Conservation (phyloP, 78 protist genomes). For the Speleostelium caveatum region DNA sequence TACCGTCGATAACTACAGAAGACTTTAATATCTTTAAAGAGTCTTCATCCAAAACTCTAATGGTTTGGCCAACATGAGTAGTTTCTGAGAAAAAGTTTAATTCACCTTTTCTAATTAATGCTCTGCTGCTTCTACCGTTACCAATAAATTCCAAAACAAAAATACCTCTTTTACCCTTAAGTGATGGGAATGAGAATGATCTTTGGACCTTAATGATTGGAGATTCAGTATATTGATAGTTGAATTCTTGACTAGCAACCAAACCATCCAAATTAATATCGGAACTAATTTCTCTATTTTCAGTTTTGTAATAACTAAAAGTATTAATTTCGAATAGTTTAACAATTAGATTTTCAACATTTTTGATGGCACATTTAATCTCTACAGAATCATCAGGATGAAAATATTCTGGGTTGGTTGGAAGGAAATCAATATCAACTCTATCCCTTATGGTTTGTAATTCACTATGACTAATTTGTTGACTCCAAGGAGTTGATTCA, state of each 20-base stretch:
- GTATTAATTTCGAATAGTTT: conserved; percentile 77
- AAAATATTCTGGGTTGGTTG: conserved; percentile 23
- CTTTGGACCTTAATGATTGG: conserved; percentile 28
- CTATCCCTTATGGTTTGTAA: conserved; percentile 33
- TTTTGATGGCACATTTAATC: conserved; percentile 46
- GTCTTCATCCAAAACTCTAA: conserved; percentile 64
- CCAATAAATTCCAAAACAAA: conserved; percentile 78
- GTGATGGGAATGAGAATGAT: conserved; percentile 33
- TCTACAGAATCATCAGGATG: conserved; percentile 58
- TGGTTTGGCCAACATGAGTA: conserved; percentile 19
- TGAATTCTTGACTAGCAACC: conserved; percentile 46
- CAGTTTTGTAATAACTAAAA: conserved; percentile 46
- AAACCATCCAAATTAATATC: conserved; percentile 74
- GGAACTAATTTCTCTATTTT: conserved; percentile 1
- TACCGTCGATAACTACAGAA: conserved; percentile 24
- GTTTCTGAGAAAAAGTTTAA: background rate
- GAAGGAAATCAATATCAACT: conserved; percentile 64
- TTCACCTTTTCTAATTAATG: conserved; percentile 56
- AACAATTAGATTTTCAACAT: conserved; percentile 44
- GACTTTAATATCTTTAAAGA: conserved; percentile 23
- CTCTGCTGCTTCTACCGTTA: conserved; percentile 63
- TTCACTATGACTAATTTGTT: background rate
- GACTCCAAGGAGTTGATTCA: conserved; percentile 10
- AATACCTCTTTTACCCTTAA: conserved; percentile 64
- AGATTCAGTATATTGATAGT: conserved; percentile 10